Evolutionary conservation across 441 rosid species (phyloP).

Genomic region (Cnidoscolus chayamansa): DNA sequence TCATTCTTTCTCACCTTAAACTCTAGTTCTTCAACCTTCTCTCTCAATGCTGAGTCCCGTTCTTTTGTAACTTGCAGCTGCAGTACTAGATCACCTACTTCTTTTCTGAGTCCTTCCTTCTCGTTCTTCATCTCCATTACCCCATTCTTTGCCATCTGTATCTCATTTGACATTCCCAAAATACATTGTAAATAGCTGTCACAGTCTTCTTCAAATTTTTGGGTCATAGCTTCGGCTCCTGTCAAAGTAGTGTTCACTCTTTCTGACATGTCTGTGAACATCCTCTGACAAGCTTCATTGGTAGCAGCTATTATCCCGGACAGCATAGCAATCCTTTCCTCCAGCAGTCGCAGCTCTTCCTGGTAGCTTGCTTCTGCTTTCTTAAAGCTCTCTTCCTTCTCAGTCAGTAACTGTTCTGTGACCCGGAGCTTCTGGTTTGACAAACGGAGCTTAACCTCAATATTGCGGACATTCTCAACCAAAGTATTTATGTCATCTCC

Average conservation of each 20-base stretch:
- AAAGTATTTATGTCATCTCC: constrained; percentile 60
- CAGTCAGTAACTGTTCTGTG: constrained; percentile 72
- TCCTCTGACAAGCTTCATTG: constrained; percentile 39
- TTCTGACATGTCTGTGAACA: constrained; percentile 45
- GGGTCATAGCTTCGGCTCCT: constrained; percentile 38
- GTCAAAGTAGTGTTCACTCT: constrained; percentile 33
- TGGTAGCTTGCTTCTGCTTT: constrained; percentile 56
- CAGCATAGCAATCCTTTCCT: constrained; percentile 42
- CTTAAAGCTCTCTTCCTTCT: constrained; percentile 66
- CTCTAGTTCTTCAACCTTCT: constrained; percentile 44
- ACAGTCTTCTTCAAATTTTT: constrained; percentile 40
- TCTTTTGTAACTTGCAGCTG: constrained; percentile 41
- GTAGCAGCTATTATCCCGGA: constrained; percentile 37
- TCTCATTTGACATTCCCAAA: constrained; percentile 37
- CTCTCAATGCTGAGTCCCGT: constrained; percentile 36
- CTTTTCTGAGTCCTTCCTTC: constrained; percentile 34
- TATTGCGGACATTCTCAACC: constrained; percentile 48
- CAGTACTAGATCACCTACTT: constrained; percentile 31
- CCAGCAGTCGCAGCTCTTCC: constrained; percentile 54
- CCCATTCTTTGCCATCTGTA: constrained; percentile 41
- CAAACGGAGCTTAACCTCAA: constrained; percentile 81
- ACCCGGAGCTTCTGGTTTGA: constrained; percentile 95
- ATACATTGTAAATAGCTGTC: constrained; percentile 37
- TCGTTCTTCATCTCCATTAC: constrained; percentile 37
- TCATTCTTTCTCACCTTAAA: constrained; percentile 41